phyloP scores from a whole-genome alignment of 169 alveolate genomes.

The Plasmodium cynomolgi region DNA sequence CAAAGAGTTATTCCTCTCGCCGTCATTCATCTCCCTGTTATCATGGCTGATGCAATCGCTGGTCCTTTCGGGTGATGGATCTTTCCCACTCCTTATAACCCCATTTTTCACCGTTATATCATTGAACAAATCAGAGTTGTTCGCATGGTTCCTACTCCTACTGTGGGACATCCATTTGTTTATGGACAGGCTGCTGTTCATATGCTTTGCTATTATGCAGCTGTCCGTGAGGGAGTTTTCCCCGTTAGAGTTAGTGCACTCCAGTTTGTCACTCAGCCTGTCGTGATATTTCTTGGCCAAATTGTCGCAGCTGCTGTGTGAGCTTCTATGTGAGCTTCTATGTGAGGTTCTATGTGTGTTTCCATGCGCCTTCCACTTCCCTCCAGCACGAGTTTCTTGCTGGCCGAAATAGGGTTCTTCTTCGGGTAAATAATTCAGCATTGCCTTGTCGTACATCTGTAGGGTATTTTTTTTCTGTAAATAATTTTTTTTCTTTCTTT shows the following conservation, averaged over 20 bases:
- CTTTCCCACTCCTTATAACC: not conserved
- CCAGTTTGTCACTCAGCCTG: not conserved
- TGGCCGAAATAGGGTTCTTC: not conserved
- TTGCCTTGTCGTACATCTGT: not conserved
- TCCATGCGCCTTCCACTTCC: not conserved
- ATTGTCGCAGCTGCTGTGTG: not conserved
- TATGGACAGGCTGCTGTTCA: not conserved
- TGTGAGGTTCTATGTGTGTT: not conserved
- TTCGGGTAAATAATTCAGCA: constrained; percentile 11
- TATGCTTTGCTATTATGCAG: not conserved
- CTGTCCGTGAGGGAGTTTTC: not conserved
- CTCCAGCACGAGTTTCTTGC: not conserved
- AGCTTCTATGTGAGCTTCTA: not conserved
- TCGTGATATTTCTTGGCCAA: not conserved
- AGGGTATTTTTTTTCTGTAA: not conserved
- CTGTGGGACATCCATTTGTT: not conserved
- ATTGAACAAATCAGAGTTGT: not conserved
- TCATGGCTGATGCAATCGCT: not conserved
- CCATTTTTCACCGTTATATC: not conserved
- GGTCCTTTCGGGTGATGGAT: not conserved
- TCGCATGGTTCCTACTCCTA: not conserved
- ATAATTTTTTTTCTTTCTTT: not conserved
- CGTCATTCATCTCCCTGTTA: not conserved
- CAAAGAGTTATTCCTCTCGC: not conserved
- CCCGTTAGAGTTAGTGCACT: not conserved